These are phyloP conservation scores for Candolleomyces efflorescens DNA, from an alignment of 768 basidiomycete species.

Conservation along the genomic window DNA sequence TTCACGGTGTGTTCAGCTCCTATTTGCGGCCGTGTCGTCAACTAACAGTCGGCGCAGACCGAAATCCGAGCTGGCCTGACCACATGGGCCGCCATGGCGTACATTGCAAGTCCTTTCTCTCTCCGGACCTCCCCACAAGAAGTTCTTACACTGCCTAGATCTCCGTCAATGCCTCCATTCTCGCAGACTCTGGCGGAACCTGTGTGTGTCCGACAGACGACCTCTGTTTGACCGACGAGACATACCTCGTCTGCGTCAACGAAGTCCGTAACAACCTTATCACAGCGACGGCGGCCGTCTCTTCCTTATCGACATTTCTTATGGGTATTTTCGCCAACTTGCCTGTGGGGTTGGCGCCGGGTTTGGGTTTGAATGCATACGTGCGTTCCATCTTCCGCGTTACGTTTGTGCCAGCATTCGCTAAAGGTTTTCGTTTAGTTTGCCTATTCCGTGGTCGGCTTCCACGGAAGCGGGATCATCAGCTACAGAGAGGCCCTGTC, in stretches of 20 bases:
- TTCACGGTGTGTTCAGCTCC: slow-evolving; percentile 42
- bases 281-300: slow-evolving; percentile 75
- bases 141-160: slow-evolving; percentile 40
- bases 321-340: slow-evolving; percentile 86
- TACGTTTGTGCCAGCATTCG: slow-evolving; percentile 23
- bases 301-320: slow-evolving; percentile 69
- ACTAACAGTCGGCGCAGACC: slow-evolving; percentile 37
- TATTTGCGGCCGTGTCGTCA: not conserved
- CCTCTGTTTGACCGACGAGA: slow-evolving; percentile 46
- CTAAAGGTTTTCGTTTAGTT: slow-evolving; percentile 43
- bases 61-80: slow-evolving; percentile 78
- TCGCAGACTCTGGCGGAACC: slow-evolving; percentile 74
- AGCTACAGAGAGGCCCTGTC: slow-evolving; percentile 69
- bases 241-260: slow-evolving; percentile 53
- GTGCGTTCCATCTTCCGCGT: slow-evolving; percentile 34
- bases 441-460: slow-evolving; percentile 84
- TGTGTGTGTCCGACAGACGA: slow-evolving; percentile 68
- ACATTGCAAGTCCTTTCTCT: slow-evolving; percentile 51
- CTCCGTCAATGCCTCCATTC: slow-evolving; percentile 80
- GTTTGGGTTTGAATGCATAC: slow-evolving; percentile 79
- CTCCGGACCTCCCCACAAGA: not conserved
- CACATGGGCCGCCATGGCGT: slow-evolving; percentile 86
- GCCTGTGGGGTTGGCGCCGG: slow-evolving; percentile 87
- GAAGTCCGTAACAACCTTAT: slow-evolving; percentile 75
- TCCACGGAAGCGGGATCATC: slow-evolving; percentile 71